Conservation (phyloP, 2,329 filamentous ascomycete genomes). For the Torrubiella hemipterigena region DNA sequence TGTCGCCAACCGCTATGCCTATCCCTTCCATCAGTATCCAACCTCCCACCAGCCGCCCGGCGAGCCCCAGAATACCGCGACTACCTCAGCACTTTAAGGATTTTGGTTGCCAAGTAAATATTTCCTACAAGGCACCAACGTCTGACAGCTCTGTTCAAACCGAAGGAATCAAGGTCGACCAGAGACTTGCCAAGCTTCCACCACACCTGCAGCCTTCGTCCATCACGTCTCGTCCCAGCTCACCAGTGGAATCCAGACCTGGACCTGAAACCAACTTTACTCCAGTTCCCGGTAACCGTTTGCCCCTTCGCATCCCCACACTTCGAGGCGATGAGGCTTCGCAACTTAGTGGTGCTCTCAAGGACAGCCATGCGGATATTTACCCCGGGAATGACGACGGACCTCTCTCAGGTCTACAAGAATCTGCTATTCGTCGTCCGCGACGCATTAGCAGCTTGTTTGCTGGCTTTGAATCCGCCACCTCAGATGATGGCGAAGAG, state of each 20-base stretch:
- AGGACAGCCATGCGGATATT: constrained; percentile 40
- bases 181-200: constrained; percentile 62
- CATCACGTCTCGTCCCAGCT: constrained; percentile 50
- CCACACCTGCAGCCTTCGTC: constrained; percentile 68
- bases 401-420: constrained; percentile 47
- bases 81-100: constrained; percentile 77
- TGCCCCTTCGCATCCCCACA: constrained; percentile 40
- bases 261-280: constrained; percentile 31
- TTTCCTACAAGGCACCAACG: constrained; percentile 13
- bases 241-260: constrained; percentile 27
- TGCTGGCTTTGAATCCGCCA: constrained; percentile 66
- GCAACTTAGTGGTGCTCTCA: constrained; percentile 21
- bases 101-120: constrained; percentile 65
- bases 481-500: constrained; percentile 54
- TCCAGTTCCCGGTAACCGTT: constrained; percentile 40
- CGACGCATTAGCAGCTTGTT: constrained; percentile 77
- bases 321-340: constrained; percentile 37
- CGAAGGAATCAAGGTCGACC: constrained; percentile 78
- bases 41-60: constrained; percentile 73
- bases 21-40: constrained; percentile 88
- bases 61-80: constrained; percentile 60
- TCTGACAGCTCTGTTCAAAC: constrained; percentile 55
- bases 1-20: constrained; percentile 27
- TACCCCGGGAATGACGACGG: constrained; percentile 74
- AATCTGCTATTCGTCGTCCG: constrained; percentile 50